These are phyloP conservation scores for Chalciporus sp. DNA, from an alignment of 1,284 basidiomycete species.

Conservation along the genomic window DNA sequence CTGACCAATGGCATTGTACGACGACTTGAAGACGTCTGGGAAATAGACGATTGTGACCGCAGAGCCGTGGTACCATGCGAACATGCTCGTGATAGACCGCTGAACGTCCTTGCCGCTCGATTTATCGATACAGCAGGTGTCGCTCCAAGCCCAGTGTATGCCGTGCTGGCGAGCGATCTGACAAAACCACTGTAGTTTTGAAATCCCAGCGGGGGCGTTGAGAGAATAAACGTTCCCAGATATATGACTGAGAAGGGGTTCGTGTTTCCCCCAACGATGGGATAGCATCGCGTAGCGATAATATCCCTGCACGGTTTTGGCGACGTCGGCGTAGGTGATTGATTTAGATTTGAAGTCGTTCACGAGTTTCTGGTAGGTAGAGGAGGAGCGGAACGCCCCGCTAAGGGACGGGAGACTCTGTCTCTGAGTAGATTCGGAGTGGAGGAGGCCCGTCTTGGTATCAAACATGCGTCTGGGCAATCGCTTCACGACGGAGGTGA, in stretches of 20 bases:
- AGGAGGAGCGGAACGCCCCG: not conserved
- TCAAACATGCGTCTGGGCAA: not conserved
- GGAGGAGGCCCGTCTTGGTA: not conserved
- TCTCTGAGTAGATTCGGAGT: not conserved
- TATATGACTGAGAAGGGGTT: not conserved
- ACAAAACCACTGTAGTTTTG: slow-evolving; percentile 2
- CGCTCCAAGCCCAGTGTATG: not conserved
- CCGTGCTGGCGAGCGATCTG: not conserved
- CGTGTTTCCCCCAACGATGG: slow-evolving; percentile 6
- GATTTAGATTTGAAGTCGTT: not conserved
- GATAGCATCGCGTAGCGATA: slow-evolving; percentile 6
- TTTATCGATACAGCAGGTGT: slow-evolving; percentile 3
- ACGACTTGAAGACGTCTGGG: not conserved
- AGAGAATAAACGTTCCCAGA: not conserved
- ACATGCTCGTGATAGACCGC: not conserved
- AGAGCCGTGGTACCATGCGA: not conserved
- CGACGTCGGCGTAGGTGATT: not conserved
- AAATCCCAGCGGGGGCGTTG: not conserved
- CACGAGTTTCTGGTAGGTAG: not conserved
- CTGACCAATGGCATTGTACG: not conserved
- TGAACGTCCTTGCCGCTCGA: not conserved
- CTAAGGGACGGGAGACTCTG: not conserved
- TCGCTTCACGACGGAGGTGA: not conserved
- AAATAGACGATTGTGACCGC: not conserved
- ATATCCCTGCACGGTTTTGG: not conserved